Evolutionary conservation across 2,329 filamentous ascomycete species (phyloP).

Genomic region (Dactylellina leptospora): DNA sequence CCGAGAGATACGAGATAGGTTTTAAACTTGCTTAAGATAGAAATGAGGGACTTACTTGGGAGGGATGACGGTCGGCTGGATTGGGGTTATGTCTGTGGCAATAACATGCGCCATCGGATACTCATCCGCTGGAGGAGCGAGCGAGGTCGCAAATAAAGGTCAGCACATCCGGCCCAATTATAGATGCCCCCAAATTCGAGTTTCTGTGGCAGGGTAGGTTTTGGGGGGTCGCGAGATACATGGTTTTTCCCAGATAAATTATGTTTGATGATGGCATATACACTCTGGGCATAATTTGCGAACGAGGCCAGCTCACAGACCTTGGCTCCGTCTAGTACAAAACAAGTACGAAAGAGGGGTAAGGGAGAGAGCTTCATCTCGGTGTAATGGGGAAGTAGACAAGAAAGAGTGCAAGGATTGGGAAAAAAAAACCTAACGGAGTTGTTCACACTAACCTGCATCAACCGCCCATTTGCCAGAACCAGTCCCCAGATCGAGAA

Average conservation of each 20-base stretch:
- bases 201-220: too few relatives aligned
- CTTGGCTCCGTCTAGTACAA: slow-evolving; percentile 28
- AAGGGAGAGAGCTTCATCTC: slow-evolving; percentile 16
- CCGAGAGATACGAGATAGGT: slow-evolving; percentile 31
- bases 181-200: slow-evolving; percentile 1
- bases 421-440: slow-evolving; percentile 1
- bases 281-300: slow-evolving; percentile 4
- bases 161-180: slow-evolving; percentile 34
- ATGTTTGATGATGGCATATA: slow-evolving; percentile 39
- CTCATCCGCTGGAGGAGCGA: slow-evolving; percentile 51
- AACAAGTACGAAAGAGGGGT: slow-evolving; percentile 41
- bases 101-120: slow-evolving; percentile 53
- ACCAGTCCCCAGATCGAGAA: slow-evolving; percentile 62
- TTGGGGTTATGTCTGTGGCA: slow-evolving; percentile 51
- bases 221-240: slow-evolving; percentile 18
- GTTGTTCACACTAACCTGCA: slow-evolving; percentile 59
- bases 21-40: slow-evolving; percentile 13
- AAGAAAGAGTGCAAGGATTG: slow-evolving; percentile 17
- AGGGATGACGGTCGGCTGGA: slow-evolving; percentile 62
- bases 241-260: slow-evolving; percentile 24
- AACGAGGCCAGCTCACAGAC: slow-evolving; percentile 5
- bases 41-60: slow-evolving; percentile 62
- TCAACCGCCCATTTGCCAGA: slow-evolving; percentile 63
- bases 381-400: slow-evolving; percentile 34
- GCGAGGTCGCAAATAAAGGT: slow-evolving; percentile 36